Percentiles rank a stretch among this genome's conserved stretches.
These are phyloP conservation scores for Fusarium anguioides DNA, from an alignment of 2,329 filamentous ascomycete genomes.

Conservation along the genomic window DNA sequence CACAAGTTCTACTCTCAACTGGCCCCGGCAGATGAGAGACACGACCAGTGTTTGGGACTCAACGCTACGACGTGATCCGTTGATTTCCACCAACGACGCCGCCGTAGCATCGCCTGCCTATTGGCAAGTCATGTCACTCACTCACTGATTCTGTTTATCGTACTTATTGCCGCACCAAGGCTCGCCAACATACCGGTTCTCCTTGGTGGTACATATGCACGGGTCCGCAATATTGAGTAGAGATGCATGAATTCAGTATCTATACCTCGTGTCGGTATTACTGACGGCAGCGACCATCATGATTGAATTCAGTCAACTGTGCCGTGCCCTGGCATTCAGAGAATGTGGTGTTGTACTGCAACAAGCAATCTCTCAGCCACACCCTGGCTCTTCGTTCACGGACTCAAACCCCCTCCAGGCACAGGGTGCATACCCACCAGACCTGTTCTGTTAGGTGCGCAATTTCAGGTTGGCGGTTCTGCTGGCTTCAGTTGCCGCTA, in stretches of 20 bases:
- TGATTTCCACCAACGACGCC: slow-evolving; percentile 32
- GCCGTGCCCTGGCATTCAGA: slow-evolving; percentile 25
- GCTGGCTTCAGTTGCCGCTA: slow-evolving; percentile 20
- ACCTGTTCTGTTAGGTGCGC: slow-evolving; percentile 31
- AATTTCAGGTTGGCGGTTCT: slow-evolving; percentile 41
- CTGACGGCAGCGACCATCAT: background rate
- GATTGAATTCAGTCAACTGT: slow-evolving; percentile 3
- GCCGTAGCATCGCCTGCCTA: slow-evolving; percentile 11
- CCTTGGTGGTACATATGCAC: background rate
- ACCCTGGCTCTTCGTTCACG: slow-evolving; percentile 35
- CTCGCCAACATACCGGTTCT: slow-evolving; percentile 22
- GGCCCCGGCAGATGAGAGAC: slow-evolving; percentile 43
- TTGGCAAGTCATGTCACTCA: slow-evolving; percentile 22
- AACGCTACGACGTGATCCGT: slow-evolving; percentile 38
- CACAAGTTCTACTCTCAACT: slow-evolving; percentile 26
- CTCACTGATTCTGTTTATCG: slow-evolving; percentile 6
- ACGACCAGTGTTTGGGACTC: slow-evolving; percentile 39
- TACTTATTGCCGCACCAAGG: slow-evolving; percentile 24
- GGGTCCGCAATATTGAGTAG: background rate
- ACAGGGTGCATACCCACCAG: slow-evolving; percentile 17
- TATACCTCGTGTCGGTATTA: background rate
- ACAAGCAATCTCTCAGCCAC: slow-evolving; percentile 41
- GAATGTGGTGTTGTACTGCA: slow-evolving; percentile 27
- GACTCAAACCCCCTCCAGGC: slow-evolving; percentile 29
- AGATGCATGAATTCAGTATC: background rate